phyloP scores from a whole-genome alignment of 1,139 yeast genomes.

The Yarrowia galli region DNA sequence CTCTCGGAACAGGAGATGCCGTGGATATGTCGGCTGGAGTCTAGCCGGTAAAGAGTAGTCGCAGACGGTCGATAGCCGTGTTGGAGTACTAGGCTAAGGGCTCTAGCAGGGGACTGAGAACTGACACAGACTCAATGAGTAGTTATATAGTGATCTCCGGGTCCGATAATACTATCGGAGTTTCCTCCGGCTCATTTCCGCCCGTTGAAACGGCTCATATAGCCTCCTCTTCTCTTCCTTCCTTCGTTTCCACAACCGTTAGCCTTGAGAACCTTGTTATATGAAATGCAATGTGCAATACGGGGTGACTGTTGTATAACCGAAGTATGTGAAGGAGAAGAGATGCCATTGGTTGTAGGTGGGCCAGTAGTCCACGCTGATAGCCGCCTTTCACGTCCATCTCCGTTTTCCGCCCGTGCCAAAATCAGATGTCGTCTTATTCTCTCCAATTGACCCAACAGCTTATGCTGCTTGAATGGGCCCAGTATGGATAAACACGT shows the following conservation, averaged over 20 bases:
- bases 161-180: too few species aligned
- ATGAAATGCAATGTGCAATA: background rate
- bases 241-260: background rate
- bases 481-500: background rate
- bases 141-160: too few species aligned
- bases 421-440: too few species aligned
- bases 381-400: too few species aligned
- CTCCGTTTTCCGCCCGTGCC: too few species aligned
- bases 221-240: background rate
- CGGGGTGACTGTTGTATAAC: background rate
- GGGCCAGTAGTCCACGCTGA: too few species aligned
- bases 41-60: background rate
- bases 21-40: constrained; percentile 9
- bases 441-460: too few species aligned
- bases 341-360: too few species aligned
- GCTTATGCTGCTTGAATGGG: background rate
- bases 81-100: background rate
- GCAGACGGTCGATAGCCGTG: constrained; percentile 6
- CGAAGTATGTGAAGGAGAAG: too few species aligned
- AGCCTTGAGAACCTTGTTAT: constrained; percentile 3
- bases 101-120: background rate
- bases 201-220: background rate
- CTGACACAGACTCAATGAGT: too few species aligned
- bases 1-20: constrained; percentile 23
- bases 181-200: too few species aligned